These are phyloP conservation scores for Combretum micranthum DNA, from an alignment of 345 rosid genomes.

Conservation along the genomic window DNA sequence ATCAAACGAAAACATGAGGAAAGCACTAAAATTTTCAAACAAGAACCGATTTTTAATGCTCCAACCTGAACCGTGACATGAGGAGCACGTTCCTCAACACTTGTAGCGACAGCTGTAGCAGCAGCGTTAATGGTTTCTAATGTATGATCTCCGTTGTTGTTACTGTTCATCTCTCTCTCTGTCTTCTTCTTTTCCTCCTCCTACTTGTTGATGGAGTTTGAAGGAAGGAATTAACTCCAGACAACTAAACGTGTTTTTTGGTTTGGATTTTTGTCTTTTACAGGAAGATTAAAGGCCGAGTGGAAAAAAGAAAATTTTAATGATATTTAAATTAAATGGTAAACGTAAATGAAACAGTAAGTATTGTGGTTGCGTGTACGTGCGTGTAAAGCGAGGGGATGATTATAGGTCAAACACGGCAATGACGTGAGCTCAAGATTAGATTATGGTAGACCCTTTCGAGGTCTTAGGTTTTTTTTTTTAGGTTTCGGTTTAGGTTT, in stretches of 20 bases:
- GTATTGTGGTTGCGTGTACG: conserved; percentile 2
- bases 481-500: background rate
- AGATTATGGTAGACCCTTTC: conserved; percentile 19
- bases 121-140: conserved; percentile 79
- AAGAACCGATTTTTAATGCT: background rate
- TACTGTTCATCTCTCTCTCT: conserved; percentile 31
- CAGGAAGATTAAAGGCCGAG: conserved; percentile 10
- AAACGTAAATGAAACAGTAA: background rate
- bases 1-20: background rate
- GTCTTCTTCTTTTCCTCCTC: conserved; percentile 32
- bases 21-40: background rate
- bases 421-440: conserved; percentile 18
- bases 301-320: background rate
- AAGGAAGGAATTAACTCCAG: conserved; percentile 10
- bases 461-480: background rate
- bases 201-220: conserved; percentile 21
- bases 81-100: conserved; percentile 58
- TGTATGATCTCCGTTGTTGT: conserved; percentile 20
- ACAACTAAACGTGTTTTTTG: too few species aligned
- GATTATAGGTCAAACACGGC: conserved; percentile 59
- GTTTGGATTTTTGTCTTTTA: background rate
- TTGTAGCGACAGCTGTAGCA: conserved; percentile 82
- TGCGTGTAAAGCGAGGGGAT: conserved; percentile 8
- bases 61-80: conserved; percentile 51
- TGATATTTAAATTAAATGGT: background rate